These are phyloP conservation scores for Hemisphaericaspora lyxosophila DNA, from an alignment of 1,139 yeast genomes.

Conservation along the genomic window DNA sequence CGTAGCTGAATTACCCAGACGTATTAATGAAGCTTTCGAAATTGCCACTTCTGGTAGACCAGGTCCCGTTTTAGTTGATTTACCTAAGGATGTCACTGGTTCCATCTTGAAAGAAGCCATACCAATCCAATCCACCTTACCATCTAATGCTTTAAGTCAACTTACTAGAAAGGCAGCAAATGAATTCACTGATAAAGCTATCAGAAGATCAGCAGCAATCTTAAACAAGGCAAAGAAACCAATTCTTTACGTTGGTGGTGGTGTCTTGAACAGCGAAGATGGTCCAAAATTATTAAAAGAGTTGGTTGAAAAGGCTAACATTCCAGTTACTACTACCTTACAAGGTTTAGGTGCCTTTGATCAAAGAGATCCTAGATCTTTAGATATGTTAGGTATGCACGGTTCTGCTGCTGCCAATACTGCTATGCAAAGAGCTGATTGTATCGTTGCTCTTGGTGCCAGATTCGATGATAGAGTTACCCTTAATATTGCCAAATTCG, in stretches of 20 bases:
- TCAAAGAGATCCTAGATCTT: slow-evolving; percentile 84
- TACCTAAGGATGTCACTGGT: slow-evolving; percentile 97
- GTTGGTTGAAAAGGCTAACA: slow-evolving; percentile 84
- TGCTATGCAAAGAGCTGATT: slow-evolving; percentile 90
- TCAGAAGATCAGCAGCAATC: slow-evolving; percentile 73
- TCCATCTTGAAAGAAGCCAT: slow-evolving; percentile 83
- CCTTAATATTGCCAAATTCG: slow-evolving; percentile 79
- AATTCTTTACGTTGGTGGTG: slow-evolving; percentile 87
- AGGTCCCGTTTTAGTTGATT: slow-evolving; percentile 95
- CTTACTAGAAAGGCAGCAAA: slow-evolving; percentile 71
- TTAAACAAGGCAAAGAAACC: slow-evolving; percentile 86
- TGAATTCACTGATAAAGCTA: slow-evolving; percentile 74
- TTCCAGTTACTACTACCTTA: slow-evolving; percentile 93
- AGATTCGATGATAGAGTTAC: slow-evolving; percentile 99
- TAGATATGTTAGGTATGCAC: slow-evolving; percentile 98
- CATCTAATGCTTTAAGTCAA: slow-evolving; percentile 73
- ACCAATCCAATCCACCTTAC: slow-evolving; percentile 82
- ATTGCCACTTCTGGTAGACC: slow-evolving; percentile 96
- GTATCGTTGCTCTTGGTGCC: slow-evolving; percentile 92
- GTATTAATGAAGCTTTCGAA: slow-evolving; percentile 97
- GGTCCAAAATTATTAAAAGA: slow-evolving; percentile 82
- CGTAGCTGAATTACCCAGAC: slow-evolving; percentile 89
- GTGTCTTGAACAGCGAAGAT: slow-evolving; percentile 74
- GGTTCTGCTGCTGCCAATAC: slow-evolving; percentile 94
- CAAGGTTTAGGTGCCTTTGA: slow-evolving; percentile 95